phyloP scores from a whole-genome alignment of 75 land plant genomes.

The Larix kaempferi region DNA sequence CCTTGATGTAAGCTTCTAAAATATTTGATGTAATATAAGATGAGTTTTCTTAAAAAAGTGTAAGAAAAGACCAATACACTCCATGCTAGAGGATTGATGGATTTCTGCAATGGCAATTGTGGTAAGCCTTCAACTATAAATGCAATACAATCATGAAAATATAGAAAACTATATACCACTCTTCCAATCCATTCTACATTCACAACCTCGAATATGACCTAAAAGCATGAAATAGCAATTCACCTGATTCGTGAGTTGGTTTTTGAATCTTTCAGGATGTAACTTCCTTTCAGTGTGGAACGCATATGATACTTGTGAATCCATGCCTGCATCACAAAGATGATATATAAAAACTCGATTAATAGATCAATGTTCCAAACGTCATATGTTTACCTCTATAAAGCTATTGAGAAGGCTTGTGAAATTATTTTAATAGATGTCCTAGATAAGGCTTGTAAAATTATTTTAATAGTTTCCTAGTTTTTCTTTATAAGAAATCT shows the following conservation, averaged over 20 bases:
- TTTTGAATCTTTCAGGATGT: slow-evolving; percentile 65
- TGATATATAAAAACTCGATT: neutral
- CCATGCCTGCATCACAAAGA: slow-evolving; percentile 60
- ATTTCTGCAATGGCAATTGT: neutral
- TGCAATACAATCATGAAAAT: neutral
- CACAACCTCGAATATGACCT: neutral
- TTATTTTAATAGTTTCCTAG: neutral
- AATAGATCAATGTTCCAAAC: neutral
- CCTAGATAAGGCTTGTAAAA: neutral
- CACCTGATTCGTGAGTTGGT: slow-evolving; percentile 65
- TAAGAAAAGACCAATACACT: too few relatives aligned
- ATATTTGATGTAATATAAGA: too few relatives aligned
- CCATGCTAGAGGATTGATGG: too few relatives aligned
- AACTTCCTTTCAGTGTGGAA: slow-evolving; percentile 51
- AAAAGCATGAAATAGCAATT: slow-evolving; percentile 8
- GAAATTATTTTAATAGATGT: neutral
- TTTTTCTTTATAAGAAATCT: too few relatives aligned
- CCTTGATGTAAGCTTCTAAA: too few relatives aligned
- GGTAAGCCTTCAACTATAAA: neutral
- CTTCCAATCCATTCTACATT: neutral
- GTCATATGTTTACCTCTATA: neutral
- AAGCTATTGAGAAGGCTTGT: neutral
- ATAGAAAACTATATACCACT: neutral
- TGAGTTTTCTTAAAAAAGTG: too few relatives aligned
- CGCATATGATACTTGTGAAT: slow-evolving; percentile 73